Conservation (phyloP, 768 basidiomycete species). For the Infundibulicybe gibba region DNA sequence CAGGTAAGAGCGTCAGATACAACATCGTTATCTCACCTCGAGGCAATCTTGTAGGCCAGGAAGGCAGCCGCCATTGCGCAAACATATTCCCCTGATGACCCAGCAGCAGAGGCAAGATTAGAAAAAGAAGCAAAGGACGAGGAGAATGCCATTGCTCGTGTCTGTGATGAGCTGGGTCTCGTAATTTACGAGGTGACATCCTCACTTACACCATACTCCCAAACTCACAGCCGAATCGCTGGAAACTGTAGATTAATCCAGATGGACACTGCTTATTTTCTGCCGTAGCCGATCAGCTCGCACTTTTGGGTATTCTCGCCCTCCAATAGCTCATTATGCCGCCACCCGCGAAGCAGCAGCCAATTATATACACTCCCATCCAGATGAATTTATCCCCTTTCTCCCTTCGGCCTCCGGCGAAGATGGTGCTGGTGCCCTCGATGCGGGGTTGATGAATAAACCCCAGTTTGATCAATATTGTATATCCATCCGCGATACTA, state of each 20-base stretch:
- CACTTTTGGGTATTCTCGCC: constrained; percentile 64
- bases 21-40: neutral
- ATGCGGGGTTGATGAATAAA: constrained; percentile 69
- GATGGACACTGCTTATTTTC: constrained; percentile 97
- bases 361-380: constrained; percentile 75
- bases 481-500: constrained; percentile 70
- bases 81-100: constrained; percentile 46
- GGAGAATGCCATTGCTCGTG: constrained; percentile 55
- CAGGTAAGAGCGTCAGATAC: constrained; percentile 42
- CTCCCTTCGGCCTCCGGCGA: constrained; percentile 72
- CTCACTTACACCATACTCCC: neutral
- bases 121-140: constrained; percentile 68
- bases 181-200: constrained; percentile 59
- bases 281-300: constrained; percentile 89
- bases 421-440: constrained; percentile 59
- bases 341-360: constrained; percentile 69
- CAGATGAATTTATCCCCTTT: constrained; percentile 92
- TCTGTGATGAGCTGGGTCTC: constrained; percentile 64
- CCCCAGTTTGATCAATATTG: constrained; percentile 74
- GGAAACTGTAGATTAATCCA: constrained; percentile 66
- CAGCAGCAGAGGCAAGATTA: constrained; percentile 54
- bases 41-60: constrained; percentile 47
- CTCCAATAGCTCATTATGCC: constrained; percentile 54
- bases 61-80: constrained; percentile 67
- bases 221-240: neutral